Percentiles rank a stretch among this genome's conserved stretches.
Evolutionary conservation across 306 rosid genomes (phyloP).

Genomic region (Macrotyloma uniflorum): DNA sequence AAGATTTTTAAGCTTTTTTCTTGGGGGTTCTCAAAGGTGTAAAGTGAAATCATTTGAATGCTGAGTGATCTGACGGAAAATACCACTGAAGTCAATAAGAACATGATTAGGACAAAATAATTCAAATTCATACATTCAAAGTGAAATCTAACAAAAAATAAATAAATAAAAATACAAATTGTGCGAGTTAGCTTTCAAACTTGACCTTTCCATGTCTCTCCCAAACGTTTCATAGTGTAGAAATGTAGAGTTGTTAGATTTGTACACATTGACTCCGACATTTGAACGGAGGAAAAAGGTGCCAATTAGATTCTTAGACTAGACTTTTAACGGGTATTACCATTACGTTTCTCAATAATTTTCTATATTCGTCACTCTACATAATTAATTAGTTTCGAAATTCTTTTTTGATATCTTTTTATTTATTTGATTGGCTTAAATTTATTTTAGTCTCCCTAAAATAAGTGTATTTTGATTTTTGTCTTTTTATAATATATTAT

Average conservation of each 20-base stretch:
- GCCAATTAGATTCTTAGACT: background rate
- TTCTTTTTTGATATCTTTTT: background rate
- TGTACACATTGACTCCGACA: background rate
- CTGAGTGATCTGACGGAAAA: constrained; percentile 32
- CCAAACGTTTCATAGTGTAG: background rate
- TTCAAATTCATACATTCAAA: constrained; percentile 22
- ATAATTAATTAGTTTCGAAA: background rate
- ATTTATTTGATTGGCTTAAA: background rate
- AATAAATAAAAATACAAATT: background rate
- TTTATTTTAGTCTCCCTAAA: no score
- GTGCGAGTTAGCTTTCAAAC: constrained; percentile 2
- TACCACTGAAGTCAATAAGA: constrained; percentile 29
- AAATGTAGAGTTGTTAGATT: background rate
- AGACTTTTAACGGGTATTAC: background rate
- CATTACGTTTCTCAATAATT: background rate
- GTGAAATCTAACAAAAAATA: background rate
- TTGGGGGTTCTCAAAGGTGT: constrained; percentile 7
- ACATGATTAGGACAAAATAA: constrained; percentile 31
- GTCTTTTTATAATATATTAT: no score
- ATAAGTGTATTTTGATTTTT: no score
- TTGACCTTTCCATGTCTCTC: constrained; percentile 18
- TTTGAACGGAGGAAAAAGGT: background rate
- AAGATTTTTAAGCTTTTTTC: constrained; percentile 14
- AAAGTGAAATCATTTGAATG: constrained; percentile 29
- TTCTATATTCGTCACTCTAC: background rate